Conservation (phyloP, 1,284 basidiomycete genomes). For the Phellopilus nigrolimitatus region DNA sequence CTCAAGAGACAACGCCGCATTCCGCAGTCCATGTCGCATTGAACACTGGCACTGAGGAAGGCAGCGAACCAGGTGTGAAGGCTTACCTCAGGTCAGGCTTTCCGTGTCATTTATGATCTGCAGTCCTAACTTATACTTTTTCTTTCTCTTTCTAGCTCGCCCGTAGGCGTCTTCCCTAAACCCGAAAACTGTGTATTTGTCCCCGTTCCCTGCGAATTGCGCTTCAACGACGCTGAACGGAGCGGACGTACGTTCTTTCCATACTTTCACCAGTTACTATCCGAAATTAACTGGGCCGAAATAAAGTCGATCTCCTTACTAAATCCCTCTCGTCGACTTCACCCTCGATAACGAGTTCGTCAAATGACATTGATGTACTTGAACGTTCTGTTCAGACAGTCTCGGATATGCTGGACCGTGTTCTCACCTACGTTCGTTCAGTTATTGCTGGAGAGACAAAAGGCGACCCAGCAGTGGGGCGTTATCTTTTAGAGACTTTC, state of each 20-base stretch:
- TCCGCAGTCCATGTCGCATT: conserved; percentile 92
- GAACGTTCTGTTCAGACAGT: conserved; percentile 71
- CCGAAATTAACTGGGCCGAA: conserved; percentile 8
- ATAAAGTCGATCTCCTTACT: conserved; percentile 71
- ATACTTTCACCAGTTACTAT: conserved; percentile 1
- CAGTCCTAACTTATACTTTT: conserved; percentile 9
- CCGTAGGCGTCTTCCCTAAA: conserved; percentile 81
- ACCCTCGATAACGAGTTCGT: conserved; percentile 41
- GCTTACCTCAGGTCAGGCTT: conserved; percentile 78
- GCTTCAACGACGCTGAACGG: conserved; percentile 78
- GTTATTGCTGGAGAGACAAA: conserved; percentile 77
- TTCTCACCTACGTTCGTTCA: conserved; percentile 81
- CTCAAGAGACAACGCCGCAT: conserved; percentile 84
- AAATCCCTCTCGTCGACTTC: conserved; percentile 41
- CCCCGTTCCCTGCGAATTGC: conserved; percentile 79
- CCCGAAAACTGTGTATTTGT: conserved; percentile 91
- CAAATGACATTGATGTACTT: conserved; percentile 61
- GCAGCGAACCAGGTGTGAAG: conserved; percentile 75
- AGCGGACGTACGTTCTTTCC: conserved; percentile 67
- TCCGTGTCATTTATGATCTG: conserved; percentile 18
- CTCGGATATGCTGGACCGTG: conserved; percentile 78
- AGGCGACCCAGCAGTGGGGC: conserved; percentile 85
- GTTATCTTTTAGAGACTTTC: conserved; percentile 90
- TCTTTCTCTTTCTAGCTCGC: conserved; percentile 47
- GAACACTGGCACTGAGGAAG: conserved; percentile 77